A percentile compares a stretch with the other conserved stretches of the same genome.
Evolutionary conservation across 208 protist genomes (phyloP).

Genomic region (Leishmania aethiopica): DNA sequence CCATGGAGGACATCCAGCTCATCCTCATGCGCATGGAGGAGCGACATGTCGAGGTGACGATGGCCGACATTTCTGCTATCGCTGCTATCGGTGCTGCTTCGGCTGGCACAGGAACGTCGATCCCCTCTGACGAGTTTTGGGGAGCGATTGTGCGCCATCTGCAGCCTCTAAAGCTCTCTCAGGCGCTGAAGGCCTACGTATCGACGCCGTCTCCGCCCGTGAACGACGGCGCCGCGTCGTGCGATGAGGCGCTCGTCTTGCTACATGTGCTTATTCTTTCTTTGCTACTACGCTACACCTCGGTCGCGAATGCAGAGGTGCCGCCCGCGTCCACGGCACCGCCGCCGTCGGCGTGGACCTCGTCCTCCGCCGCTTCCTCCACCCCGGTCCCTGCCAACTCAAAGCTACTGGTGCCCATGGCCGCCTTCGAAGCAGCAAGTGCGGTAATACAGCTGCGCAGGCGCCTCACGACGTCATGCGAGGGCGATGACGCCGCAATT

Average conservation of each 20-base stretch:
- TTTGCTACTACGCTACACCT: slow-evolving; percentile 28
- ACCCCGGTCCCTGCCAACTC: not conserved
- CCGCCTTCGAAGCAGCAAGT: slow-evolving; percentile 28
- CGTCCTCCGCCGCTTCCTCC: not conserved
- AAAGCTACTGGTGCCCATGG: slow-evolving; percentile 20
- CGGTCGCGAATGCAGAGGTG: slow-evolving; percentile 9
- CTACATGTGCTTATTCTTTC: slow-evolving; percentile 26
- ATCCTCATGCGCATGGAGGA: slow-evolving; percentile 56
- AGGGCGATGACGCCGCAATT: not conserved
- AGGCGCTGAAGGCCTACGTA: slow-evolving; percentile 9
- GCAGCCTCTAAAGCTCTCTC: slow-evolving; percentile 19
- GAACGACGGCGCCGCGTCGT: not conserved
- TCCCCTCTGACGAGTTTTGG: slow-evolving; percentile 27
- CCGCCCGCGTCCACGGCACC: not conserved
- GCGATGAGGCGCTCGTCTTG: slow-evolving; percentile 15
- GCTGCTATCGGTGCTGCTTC: slow-evolving; percentile 27
- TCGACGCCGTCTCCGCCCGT: not conserved
- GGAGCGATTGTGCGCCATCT: slow-evolving; percentile 17
- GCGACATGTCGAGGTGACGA: slow-evolving; percentile 29
- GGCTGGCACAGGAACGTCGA: slow-evolving; percentile 8
- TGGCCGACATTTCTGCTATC: slow-evolving; percentile 35
- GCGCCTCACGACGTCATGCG: not conserved
- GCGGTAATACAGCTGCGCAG: slow-evolving; percentile 25
- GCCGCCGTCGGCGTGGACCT: slow-evolving; percentile 2
- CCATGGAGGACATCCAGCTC: slow-evolving; percentile 33